phyloP scores from a whole-genome alignment of 768 basidiomycete species.

The Dioszegia crocea region DNA sequence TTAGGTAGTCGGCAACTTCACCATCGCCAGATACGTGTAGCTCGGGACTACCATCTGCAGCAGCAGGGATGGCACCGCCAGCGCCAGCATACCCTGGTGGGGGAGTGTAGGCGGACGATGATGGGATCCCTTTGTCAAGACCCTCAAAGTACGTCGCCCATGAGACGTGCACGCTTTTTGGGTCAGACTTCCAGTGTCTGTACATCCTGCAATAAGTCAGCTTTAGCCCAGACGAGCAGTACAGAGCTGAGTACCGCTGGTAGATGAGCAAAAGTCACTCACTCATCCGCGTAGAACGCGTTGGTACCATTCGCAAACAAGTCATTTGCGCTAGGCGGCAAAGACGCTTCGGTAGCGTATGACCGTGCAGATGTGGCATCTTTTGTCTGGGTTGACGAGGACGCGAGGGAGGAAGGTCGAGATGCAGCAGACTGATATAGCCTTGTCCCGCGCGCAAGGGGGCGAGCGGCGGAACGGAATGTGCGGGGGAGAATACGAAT shows the following conservation, averaged over 20 bases:
- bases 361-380: not conserved
- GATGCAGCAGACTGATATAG: conserved; percentile 5
- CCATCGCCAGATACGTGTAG: conserved; percentile 59
- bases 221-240: not conserved
- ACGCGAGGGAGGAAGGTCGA: not conserved
- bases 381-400: conserved; percentile 2
- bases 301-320: conserved; percentile 88
- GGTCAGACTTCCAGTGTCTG: conserved; percentile 70
- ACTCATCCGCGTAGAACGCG: conserved; percentile 84
- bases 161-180: conserved; percentile 82
- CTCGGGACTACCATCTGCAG: conserved; percentile 74
- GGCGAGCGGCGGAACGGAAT: conserved; percentile 11
- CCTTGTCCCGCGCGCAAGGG: conserved; percentile 2
- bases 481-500: conserved; percentile 27
- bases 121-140: conserved; percentile 74
- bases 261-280: conserved; percentile 15
- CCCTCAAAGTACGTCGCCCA: conserved; percentile 94
- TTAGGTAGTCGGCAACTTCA: conserved; percentile 88
- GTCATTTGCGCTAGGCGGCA: conserved; percentile 46
- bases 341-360: conserved; percentile 41
- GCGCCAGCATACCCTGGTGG: conserved; percentile 65
- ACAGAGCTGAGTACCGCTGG: not conserved
- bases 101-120: conserved; percentile 69
- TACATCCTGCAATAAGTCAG: conserved; percentile 63
- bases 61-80: conserved; percentile 57